Evolutionary conservation across 345 rosid species (phyloP).

Genomic region (rapeseed (Brassica napus)): DNA sequence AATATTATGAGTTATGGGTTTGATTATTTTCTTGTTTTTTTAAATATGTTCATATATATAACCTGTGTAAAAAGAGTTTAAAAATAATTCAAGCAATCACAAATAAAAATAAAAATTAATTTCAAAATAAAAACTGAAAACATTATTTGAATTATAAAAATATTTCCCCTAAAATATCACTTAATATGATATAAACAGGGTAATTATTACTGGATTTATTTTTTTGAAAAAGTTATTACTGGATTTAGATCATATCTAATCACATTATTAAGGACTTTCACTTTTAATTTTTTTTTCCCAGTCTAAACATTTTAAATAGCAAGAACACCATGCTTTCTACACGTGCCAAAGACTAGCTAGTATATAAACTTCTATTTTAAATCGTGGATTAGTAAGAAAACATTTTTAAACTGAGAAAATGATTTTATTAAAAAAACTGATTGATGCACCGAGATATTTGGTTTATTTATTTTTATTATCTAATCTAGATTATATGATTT

Average conservation of each 20-base stretch:
- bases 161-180: background rate
- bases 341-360: background rate
- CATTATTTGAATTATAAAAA: background rate
- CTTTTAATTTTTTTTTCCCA: background rate
- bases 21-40: background rate
- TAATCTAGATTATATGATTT: background rate
- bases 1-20: background rate
- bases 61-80: too few species aligned
- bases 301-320: background rate
- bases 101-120: background rate
- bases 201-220: background rate
- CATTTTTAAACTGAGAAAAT: background rate
- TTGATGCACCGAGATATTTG: background rate
- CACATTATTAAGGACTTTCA: background rate
- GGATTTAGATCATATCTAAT: background rate
- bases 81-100: too few species aligned
- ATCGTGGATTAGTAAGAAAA: background rate
- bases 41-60: too few species aligned
- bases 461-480: background rate
- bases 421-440: background rate
- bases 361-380: background rate
- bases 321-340: background rate
- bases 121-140: background rate
- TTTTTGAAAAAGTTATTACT: too few species aligned
- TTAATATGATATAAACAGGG: background rate